A percentile compares a stretch with the other conserved stretches of the same genome.
Evolutionary conservation across 805 yeast species (phyloP).

Genomic region (Metschnikowia chrysomelidarum): DNA sequence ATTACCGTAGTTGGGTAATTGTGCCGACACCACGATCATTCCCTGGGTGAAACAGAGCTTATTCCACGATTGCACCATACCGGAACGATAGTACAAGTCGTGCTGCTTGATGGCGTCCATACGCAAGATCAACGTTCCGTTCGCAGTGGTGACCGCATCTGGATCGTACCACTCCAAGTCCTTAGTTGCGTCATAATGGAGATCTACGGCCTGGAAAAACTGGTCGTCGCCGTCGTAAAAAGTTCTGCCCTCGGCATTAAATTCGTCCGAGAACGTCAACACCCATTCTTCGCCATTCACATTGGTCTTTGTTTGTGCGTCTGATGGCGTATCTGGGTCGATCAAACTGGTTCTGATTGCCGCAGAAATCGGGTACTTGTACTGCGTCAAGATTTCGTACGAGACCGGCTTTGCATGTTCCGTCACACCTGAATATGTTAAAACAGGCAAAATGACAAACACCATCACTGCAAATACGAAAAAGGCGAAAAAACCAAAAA

Average conservation of each 20-base stretch:
- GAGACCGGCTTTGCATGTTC: constrained; percentile 21
- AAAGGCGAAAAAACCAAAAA: constrained; percentile 58
- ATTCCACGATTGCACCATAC: constrained; percentile 43
- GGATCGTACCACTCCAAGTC: constrained; percentile 48
- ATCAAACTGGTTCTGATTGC: constrained; percentile 36
- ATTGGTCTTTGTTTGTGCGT: constrained; percentile 23
- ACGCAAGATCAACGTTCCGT: constrained; percentile 35
- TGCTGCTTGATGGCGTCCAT: constrained; percentile 41
- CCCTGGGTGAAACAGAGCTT: constrained; percentile 37
- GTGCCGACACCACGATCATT: constrained; percentile 27
- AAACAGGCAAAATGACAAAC: constrained; percentile 76
- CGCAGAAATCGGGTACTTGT: constrained; percentile 34
- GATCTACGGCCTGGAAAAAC: constrained; percentile 40
- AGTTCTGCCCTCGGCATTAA: constrained; percentile 43
- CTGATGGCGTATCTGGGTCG: constrained; percentile 42
- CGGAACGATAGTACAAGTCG: constrained; percentile 36
- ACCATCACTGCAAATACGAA: constrained; percentile 61
- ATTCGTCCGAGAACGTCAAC: constrained; percentile 42
- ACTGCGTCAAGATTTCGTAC: constrained; percentile 21
- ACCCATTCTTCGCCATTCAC: constrained; percentile 52
- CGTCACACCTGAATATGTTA: constrained; percentile 76
- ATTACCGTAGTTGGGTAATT: constrained; percentile 32
- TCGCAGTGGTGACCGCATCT: constrained; percentile 40
- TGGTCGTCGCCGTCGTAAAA: constrained; percentile 46
- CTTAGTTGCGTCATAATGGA: constrained; percentile 41